phyloP scores from a whole-genome alignment of 306 rosid genomes.

The Cucumis hystrix region DNA sequence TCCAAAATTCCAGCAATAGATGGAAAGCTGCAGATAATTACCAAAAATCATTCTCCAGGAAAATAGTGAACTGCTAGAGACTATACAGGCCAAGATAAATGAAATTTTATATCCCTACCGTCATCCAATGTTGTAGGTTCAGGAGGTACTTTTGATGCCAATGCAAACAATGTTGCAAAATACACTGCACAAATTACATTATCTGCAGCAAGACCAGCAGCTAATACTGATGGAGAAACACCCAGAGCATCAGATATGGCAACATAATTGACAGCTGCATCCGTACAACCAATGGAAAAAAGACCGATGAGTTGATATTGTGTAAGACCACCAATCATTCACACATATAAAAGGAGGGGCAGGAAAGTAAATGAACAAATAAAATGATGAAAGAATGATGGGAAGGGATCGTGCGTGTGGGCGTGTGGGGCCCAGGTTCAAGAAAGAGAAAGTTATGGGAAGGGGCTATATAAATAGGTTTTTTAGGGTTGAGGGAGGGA shows the following conservation, averaged over 20 bases:
- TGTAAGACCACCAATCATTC: no score
- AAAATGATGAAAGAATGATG: no score
- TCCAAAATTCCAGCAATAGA: not conserved
- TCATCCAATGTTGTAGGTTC: conserved; percentile 28
- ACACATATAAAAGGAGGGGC: no score
- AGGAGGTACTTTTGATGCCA: conserved; percentile 57
- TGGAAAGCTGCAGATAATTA: not conserved
- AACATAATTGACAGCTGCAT: conserved; percentile 61
- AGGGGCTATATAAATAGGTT: no score
- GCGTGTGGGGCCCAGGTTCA: no score
- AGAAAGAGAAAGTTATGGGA: no score
- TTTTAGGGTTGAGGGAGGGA: no score
- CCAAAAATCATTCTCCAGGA: not conserved
- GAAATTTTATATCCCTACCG: conserved; percentile 15
- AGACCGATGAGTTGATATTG: not conserved
- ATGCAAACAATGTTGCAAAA: conserved; percentile 49
- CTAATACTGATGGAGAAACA: conserved; percentile 39
- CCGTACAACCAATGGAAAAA: not conserved
- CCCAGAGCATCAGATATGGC: conserved; percentile 57
- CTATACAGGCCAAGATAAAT: not conserved
- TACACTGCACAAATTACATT: conserved; percentile 70
- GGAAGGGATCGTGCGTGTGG: no score
- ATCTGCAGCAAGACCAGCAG: conserved; percentile 76
- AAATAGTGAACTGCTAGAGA: not conserved
- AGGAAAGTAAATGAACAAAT: no score